Evolutionary conservation across 345 rosid species (phyloP), one percentile per base, ranked within the genome.

Genomic region (Anacardium occidentale): DNA sequence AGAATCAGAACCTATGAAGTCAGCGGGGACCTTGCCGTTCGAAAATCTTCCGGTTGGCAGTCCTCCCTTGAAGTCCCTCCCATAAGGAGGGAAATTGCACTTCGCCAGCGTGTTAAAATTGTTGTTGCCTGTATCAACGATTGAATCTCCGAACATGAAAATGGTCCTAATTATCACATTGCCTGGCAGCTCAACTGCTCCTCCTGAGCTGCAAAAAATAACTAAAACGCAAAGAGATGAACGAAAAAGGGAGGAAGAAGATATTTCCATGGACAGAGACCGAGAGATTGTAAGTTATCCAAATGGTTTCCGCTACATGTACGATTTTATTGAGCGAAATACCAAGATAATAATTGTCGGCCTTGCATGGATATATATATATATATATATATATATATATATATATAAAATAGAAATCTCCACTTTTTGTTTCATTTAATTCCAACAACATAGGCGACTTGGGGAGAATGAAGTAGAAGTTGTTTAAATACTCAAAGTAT

Each of bases 31-130:
- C 68, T 76, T 82, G 4, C 88, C 88, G 50, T 84, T 66, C 7
- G 81, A 64, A 44, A 82, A 80, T 54, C 85, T 76, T 45, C 85
- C 85, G 0, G 84, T 85, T 10, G 84, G 45, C 32, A 3, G 32
- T 51, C 75, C 74, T 20, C 77, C 82, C 0, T 62, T 71, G 20
- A 84, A 78, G 62, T 82, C 83, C 21, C 58, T 70, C 12, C 88
- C 88, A 26, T 84, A 84, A 24, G 85, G 88, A 72, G 77, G 84
- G 72, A 71, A 82, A 64, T 82, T 82, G 67, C 80, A 62, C 74
- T 80, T 80, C 12, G 73, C 62, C 7, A 60, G 4, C 34, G 86
- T 72, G 1, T 10, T 0, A 5, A 76, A 70, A 47, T 76, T 47
- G 63, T 76, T 82, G 69, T 85, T 85, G 18, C 83, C 81, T 0